Evolutionary conservation across 176 grass and related monocot genomes (phyloP).

Genomic region (Oryza brachyantha): DNA sequence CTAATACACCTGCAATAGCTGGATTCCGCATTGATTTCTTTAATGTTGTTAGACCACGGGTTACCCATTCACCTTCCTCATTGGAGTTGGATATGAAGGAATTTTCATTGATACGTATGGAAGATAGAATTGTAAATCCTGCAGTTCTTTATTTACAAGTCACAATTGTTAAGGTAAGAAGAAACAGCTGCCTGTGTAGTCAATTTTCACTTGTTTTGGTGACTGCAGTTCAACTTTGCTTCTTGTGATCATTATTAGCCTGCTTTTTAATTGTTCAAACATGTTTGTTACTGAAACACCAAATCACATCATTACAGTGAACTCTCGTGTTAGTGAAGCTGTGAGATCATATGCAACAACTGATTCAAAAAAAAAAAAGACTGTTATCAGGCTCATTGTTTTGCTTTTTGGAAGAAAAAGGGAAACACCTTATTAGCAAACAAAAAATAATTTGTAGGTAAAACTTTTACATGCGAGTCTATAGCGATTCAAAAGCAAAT

Average conservation of each 20-base stretch:
- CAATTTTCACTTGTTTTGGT: conserved; percentile 1
- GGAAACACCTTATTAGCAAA: too few species aligned
- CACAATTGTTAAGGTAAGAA: conserved; percentile 78
- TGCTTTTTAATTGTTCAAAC: conserved; percentile 13
- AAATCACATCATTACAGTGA: not conserved
- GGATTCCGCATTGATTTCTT: conserved; percentile 95
- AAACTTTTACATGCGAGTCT: too few species aligned
- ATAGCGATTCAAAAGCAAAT: too few species aligned
- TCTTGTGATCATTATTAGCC: conserved; percentile 6
- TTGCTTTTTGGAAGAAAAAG: too few species aligned
- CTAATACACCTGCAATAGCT: conserved; percentile 77
- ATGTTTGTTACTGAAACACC: not conserved
- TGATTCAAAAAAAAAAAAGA: conserved; percentile 7
- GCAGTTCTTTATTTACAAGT: conserved; percentile 85
- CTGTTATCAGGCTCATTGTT: too few species aligned
- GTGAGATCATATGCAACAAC: not conserved
- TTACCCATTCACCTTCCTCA: conserved; percentile 79
- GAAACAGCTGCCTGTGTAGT: conserved; percentile 11
- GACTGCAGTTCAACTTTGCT: conserved; percentile 19
- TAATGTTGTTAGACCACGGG: conserved; percentile 66
- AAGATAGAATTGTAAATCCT: conserved; percentile 71
- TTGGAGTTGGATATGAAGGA: conserved; percentile 42
- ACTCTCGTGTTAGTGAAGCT: not conserved
- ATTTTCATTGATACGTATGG: conserved; percentile 61
- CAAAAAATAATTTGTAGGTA: too few species aligned